These are phyloP conservation scores for Zasmidium cellare DNA, from an alignment of 2,329 filamentous ascomycete species.

Conservation along the genomic window DNA sequence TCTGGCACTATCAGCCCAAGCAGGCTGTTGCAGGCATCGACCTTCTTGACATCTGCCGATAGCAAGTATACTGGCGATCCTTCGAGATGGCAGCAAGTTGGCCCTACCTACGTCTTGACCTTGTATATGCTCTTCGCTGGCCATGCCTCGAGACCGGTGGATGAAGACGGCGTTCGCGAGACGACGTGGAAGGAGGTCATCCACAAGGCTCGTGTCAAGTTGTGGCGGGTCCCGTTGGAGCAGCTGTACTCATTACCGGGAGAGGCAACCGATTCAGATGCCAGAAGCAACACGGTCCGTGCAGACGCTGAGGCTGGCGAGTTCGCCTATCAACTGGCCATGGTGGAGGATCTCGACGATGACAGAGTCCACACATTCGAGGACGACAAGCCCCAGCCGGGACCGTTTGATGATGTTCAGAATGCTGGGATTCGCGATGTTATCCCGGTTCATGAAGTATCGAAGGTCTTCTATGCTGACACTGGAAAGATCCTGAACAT, in stretches of 20 bases:
- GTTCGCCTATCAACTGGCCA: constrained; percentile 77
- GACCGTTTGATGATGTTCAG: constrained; percentile 60
- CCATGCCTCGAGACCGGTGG: constrained; percentile 61
- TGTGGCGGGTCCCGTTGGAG: constrained; percentile 68
- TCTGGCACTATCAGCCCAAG: constrained; percentile 86
- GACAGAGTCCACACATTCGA: constrained; percentile 67
- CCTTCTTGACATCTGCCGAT: constrained; percentile 83
- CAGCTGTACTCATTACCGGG: constrained; percentile 49
- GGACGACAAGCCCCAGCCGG: constrained; percentile 57
- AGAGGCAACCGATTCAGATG: constrained; percentile 24
- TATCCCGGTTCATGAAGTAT: constrained; percentile 71
- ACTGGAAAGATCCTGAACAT: constrained; percentile 89
- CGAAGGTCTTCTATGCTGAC: constrained; percentile 91
- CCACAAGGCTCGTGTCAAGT: constrained; percentile 83
- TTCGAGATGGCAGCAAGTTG: constrained; percentile 71
- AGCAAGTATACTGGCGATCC: constrained; percentile 72
- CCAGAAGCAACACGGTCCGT: constrained; percentile 31
- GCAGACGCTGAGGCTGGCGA: constrained; percentile 49
- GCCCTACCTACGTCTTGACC: constrained; percentile 80
- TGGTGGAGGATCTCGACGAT: constrained; percentile 80
- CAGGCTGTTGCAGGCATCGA: constrained; percentile 86
- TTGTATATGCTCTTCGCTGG: constrained; percentile 94
- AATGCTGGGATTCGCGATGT: constrained; percentile 66
- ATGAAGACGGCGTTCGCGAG: constrained; percentile 60
- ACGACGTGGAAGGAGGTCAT: constrained; percentile 94